phyloP scores from a whole-genome alignment of 352 stramenopile genomes.

The Pythium oligandrum region DNA sequence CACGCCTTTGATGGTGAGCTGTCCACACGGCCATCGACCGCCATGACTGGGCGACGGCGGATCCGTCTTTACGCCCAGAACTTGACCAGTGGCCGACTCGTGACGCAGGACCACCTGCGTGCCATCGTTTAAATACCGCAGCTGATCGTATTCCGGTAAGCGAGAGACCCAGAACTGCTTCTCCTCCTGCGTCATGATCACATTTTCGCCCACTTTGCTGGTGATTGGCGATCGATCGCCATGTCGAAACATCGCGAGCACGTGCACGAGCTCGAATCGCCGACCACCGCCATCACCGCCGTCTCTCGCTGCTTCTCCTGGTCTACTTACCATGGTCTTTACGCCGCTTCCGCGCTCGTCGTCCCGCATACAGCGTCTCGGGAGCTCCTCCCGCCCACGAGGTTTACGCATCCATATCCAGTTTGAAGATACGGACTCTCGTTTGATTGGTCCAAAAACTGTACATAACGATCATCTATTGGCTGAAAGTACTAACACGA shows the following conservation, averaged over 20 bases:
- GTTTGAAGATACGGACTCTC: slow-evolving; percentile 11
- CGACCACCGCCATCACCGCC: too few species aligned
- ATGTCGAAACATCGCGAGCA: slow-evolving; percentile 74
- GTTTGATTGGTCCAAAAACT: background rate
- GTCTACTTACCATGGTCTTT: too few species aligned
- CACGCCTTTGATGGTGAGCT: slow-evolving; percentile 66
- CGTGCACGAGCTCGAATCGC: slow-evolving; percentile 41
- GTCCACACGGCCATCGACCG: slow-evolving; percentile 64
- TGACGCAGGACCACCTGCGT: slow-evolving; percentile 27
- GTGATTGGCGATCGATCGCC: slow-evolving; percentile 77
- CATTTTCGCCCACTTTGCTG: slow-evolving; percentile 32
- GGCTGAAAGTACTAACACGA: background rate
- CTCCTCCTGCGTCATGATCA: slow-evolving; percentile 41
- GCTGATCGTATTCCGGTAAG: slow-evolving; percentile 33
- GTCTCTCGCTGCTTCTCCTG: too few species aligned
- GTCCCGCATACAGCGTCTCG: slow-evolving; percentile 1
- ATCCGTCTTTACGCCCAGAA: background rate
- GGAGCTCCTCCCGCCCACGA: background rate
- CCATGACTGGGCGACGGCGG: slow-evolving; percentile 45
- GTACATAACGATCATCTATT: background rate
- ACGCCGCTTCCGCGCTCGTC: background rate
- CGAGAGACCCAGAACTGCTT: slow-evolving; percentile 59
- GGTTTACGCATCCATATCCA: slow-evolving; percentile 23
- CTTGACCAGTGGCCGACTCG: background rate
- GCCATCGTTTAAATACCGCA: slow-evolving; percentile 43